Percentiles rank a stretch among this genome's conserved stretches.
Conservation (phyloP, 495 filamentous ascomycete species). For the Halenospora varia region DNA sequence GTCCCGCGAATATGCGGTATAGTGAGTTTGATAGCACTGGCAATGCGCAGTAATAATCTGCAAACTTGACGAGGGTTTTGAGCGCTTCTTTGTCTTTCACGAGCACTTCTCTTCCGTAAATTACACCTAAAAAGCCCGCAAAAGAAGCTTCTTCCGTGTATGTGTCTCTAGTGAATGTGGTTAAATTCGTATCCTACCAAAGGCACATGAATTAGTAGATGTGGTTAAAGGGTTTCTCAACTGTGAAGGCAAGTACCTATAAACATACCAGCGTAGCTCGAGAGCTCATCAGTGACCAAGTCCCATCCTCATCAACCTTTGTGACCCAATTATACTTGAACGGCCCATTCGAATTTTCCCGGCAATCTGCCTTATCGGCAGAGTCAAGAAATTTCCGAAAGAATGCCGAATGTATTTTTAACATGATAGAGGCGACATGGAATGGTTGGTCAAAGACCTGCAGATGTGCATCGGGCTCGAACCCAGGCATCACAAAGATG, state of each 20-base stretch:
- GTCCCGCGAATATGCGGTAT: too few relatives aligned
- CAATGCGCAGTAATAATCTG: constrained; percentile 4
- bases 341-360: not conserved
- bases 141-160: too few relatives aligned
- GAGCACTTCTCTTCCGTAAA: too few relatives aligned
- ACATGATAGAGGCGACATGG: not conserved
- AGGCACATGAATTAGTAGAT: too few relatives aligned
- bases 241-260: too few relatives aligned
- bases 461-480: not conserved
- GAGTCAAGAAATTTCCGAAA: not conserved
- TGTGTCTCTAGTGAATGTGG: too few relatives aligned
- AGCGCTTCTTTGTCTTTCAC: not conserved
- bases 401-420: not conserved
- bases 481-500: not conserved
- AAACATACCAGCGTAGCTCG: too few relatives aligned
- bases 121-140: too few relatives aligned
- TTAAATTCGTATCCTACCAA: too few relatives aligned
- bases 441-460: not conserved
- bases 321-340: not conserved
- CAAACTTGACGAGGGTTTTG: not conserved
- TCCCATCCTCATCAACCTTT: not conserved
- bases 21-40: constrained; percentile 5
- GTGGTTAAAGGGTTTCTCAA: too few relatives aligned
- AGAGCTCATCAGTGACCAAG: too few relatives aligned
- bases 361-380: not conserved